Conservation (phyloP, 2,329 filamentous ascomycete species). For the Talaromyces verruculosus region DNA sequence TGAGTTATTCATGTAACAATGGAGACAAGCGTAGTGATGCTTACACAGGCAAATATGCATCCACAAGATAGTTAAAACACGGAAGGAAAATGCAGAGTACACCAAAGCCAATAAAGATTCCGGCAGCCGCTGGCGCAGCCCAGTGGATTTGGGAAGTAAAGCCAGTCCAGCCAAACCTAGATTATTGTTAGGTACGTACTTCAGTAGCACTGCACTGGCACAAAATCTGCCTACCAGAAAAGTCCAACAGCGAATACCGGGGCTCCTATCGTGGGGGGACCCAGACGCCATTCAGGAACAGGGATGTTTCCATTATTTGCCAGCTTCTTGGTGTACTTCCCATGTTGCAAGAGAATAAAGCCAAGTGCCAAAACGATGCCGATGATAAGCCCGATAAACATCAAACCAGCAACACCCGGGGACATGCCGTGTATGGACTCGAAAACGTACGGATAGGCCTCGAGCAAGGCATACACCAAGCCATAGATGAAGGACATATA, state of each 20-base stretch:
- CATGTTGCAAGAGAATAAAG: constrained; percentile 30
- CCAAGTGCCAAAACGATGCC: constrained; percentile 32
- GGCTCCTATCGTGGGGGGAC: constrained; percentile 34
- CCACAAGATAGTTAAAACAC: constrained; percentile 41
- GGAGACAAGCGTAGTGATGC: constrained; percentile 22
- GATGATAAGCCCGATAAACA: constrained; percentile 34
- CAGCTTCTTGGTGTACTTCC: constrained; percentile 33
- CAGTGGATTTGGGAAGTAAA: constrained; percentile 36
- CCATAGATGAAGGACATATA: constrained; percentile 38
- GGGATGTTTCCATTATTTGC: constrained; percentile 32
- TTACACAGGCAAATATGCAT: constrained; percentile 43
- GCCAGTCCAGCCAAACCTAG: constrained; percentile 37
- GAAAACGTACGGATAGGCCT: constrained; percentile 34
- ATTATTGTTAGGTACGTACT: neutral
- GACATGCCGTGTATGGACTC: constrained; percentile 31
- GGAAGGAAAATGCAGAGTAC: constrained; percentile 35
- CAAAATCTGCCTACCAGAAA: constrained; percentile 30
- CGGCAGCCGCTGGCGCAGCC: constrained; percentile 37
- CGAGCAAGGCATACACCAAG: constrained; percentile 30
- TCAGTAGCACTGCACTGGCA: neutral
- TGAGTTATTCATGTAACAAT: neutral
- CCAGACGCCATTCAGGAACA: constrained; percentile 37
- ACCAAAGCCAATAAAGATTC: constrained; percentile 35
- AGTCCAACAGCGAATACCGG: constrained; percentile 36
- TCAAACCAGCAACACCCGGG: constrained; percentile 30